Base-by-base conservation (phyloP, 106 monocot species). In the Dioscorea dumetorum region DNA sequence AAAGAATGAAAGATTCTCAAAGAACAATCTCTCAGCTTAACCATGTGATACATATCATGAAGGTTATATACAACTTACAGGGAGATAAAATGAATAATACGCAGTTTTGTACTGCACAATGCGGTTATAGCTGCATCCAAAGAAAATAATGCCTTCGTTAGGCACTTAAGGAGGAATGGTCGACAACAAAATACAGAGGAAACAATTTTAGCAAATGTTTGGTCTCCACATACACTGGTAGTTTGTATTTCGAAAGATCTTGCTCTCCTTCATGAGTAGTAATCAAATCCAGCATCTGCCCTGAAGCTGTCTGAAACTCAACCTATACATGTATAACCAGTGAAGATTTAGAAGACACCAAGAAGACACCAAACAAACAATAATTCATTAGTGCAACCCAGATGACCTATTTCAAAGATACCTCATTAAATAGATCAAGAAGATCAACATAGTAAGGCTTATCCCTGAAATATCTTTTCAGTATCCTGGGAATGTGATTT, bases 41-140 rank as follows among this genome's bases (percentile, higher is more conserved):
- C 41, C 41, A 41, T 8, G 3, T 41, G 41, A 10, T 10, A 41
- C 6, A 8, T 41, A 41, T 41, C 41, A 41, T 41, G 41, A 41
- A 41, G 41, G 41, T 41, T 41, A 10, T 41, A 10, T 52, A n/a
- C 49, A 67, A 82, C 86, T 90, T 74, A 97, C 97, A 57, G 97
- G 97, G 75, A 97, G 92, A 62, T 97, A 97, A 69, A 97, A 97
- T 52, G 97, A 97, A 72, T 97, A 97, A 72, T 92, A 92, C 5
- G 97, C 91, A 21, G 97, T 97, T 71, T 97, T 97, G 76, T 89
- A 92, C 65, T 97, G 92, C 69, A 97, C 95, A 83, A 97, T 97
- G 20, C 91, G 84, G 48, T 74, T 68, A 57, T 97, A 77, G 41
- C 95, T 97, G 82, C 79, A 80, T 24, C 22, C 62, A 19, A 61